A percentile compares a stretch with the other conserved stretches of the same genome.
These are phyloP conservation scores for Komagataella phaffii DNA, from an alignment of 805 yeast genomes.

Conservation along the genomic window DNA sequence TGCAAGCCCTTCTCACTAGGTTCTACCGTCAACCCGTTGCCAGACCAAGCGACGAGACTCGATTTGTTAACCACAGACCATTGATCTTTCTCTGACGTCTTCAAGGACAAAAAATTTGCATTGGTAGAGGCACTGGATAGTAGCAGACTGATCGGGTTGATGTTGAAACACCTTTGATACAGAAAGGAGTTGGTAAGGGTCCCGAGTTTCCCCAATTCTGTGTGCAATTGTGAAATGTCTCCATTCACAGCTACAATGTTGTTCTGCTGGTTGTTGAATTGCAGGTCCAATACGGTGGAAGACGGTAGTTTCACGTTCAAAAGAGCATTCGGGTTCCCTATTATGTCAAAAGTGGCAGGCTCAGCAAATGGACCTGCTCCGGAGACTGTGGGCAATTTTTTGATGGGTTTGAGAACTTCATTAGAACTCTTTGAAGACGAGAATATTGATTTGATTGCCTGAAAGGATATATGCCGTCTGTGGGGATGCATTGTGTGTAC, in stretches of 20 bases:
- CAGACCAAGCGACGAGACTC: constrained; percentile 33
- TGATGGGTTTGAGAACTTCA: constrained; percentile 7
- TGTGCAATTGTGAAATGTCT: constrained; percentile 16
- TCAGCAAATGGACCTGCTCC: constrained; percentile 33
- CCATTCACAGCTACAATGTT: constrained; percentile 32
- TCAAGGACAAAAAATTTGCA: constrained; percentile 19
- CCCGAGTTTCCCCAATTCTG: constrained; percentile 12
- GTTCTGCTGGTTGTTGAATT: constrained; percentile 23
- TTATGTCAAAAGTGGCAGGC: constrained; percentile 24
- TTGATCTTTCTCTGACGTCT: constrained; percentile 6
- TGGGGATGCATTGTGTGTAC: background rate
- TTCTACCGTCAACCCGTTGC: constrained; percentile 17
- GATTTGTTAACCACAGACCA: constrained; percentile 25
- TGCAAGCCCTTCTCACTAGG: constrained; percentile 6
- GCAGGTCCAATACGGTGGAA: constrained; percentile 21
- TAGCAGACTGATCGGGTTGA: constrained; percentile 18
- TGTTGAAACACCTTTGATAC: constrained; percentile 21
- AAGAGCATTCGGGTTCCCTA: constrained; percentile 24
- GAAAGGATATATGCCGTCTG: constrained; percentile 1
- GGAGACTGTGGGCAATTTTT: constrained; percentile 21
- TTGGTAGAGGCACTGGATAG: constrained; percentile 21
- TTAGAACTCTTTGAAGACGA: background rate
- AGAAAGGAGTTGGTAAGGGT: constrained; percentile 7
- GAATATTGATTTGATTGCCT: constrained; percentile 1
- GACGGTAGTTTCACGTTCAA: constrained; percentile 30